phyloP scores from a whole-genome alignment of 805 yeast genomes.

The Metschnikowia corniflorae region DNA sequence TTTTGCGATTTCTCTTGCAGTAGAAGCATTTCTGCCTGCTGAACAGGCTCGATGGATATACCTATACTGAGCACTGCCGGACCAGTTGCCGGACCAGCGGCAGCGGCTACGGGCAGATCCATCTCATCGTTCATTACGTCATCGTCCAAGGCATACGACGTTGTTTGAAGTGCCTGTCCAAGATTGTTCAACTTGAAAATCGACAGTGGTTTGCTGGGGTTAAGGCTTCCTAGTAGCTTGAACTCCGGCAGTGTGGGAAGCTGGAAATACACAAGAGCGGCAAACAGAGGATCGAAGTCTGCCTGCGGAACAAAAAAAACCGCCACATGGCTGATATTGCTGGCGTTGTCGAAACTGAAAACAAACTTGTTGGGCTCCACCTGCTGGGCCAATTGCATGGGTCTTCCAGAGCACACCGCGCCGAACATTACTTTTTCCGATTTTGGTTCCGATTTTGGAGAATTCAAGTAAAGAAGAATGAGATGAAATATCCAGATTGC shows the following conservation, averaged over 20 bases:
- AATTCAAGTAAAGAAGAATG: no score
- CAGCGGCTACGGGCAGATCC: constrained; percentile 11
- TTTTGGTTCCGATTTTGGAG: no score
- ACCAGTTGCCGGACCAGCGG: constrained; percentile 18
- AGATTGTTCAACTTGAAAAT: constrained; percentile 72
- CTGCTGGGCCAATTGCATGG: constrained; percentile 55
- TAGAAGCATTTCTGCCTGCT: constrained; percentile 59
- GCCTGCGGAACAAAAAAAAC: constrained; percentile 83
- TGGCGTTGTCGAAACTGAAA: constrained; percentile 57
- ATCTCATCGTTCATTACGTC: constrained; percentile 24
- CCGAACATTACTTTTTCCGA: constrained; percentile 60
- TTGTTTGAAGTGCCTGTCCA: constrained; percentile 11
- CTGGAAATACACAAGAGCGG: constrained; percentile 88
- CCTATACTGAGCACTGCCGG: constrained; percentile 51
- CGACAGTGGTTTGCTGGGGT: constrained; percentile 77
- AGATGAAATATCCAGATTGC: no score
- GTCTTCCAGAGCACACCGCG: constrained; percentile 72
- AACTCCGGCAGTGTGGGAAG: constrained; percentile 61
- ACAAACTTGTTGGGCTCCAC: constrained; percentile 68
- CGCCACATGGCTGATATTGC: constrained; percentile 72
- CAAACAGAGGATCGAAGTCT: constrained; percentile 58
- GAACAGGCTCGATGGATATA: constrained; percentile 82
- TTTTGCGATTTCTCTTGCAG: constrained; percentile 36
- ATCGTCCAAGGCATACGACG: constrained; percentile 26
- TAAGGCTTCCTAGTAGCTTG: constrained; percentile 61